These are phyloP conservation scores for Trypanosomatidae sp. DNA, from an alignment of 208 protist species.

Conservation along the genomic window DNA sequence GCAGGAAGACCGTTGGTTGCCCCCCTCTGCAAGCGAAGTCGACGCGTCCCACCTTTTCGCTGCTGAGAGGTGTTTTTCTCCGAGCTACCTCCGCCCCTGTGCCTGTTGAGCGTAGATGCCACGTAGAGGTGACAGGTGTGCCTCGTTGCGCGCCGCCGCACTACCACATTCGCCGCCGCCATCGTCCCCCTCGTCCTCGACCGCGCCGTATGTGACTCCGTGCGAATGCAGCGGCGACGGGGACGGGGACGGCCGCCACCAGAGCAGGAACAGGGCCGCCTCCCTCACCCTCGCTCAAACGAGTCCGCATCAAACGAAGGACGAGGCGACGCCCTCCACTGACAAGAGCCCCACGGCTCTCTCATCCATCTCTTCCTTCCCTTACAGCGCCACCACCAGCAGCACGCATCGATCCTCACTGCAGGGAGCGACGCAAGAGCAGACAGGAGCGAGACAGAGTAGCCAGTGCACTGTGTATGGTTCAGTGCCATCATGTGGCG, in stretches of 20 bases:
- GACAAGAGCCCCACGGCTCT: neutral
- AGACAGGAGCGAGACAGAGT: neutral
- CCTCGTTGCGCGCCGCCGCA: neutral
- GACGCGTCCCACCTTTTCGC: neutral
- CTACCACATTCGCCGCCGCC: neutral
- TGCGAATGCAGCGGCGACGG: neutral
- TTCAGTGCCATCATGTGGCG: neutral
- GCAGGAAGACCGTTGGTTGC: neutral
- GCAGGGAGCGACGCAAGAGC: neutral
- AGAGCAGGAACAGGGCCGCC: neutral
- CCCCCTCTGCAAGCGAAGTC: neutral
- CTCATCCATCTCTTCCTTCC: neutral
- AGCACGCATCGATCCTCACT: neutral
- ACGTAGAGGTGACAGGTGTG: neutral
- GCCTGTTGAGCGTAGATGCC: neutral
- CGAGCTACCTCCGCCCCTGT: neutral
- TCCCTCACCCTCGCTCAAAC: neutral
- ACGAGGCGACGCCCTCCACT: neutral
- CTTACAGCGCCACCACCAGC: neutral
- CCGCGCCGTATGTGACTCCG: conserved; percentile 10
- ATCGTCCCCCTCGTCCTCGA: conserved; percentile 4
- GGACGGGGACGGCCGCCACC: neutral
- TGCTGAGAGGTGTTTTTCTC: neutral
- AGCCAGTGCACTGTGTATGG: neutral
- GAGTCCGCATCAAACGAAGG: neutral